These are phyloP conservation scores for Blechomonas ayalai DNA, from an alignment of 208 protist genomes.

Conservation along the genomic window DNA sequence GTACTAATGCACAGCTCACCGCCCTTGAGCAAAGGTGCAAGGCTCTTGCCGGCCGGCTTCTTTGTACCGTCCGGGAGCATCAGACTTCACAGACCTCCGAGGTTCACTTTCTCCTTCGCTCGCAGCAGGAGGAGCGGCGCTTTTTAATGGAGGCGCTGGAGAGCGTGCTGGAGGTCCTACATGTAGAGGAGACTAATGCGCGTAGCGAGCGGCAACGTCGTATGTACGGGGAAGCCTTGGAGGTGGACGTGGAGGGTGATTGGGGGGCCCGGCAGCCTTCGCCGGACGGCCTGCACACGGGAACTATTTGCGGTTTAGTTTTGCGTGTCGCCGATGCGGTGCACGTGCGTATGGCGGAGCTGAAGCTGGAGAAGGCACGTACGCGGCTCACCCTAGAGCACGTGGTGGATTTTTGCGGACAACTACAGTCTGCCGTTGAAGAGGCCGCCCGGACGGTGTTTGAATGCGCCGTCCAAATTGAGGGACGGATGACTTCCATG, in stretches of 20 bases:
- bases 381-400: constrained; percentile 31
- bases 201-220: background rate
- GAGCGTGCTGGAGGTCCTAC: constrained; percentile 27
- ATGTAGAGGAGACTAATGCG: background rate
- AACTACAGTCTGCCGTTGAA: constrained; percentile 37
- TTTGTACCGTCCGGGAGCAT: constrained; percentile 27
- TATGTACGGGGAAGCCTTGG: constrained; percentile 1
- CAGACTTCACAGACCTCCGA: constrained; percentile 52
- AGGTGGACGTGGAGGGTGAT: background rate
- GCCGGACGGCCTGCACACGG: constrained; percentile 13
- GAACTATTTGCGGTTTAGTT: constrained; percentile 25
- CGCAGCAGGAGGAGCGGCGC: constrained; percentile 63
- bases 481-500: too few species aligned
- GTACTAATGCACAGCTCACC: constrained; percentile 9
- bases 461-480: constrained; percentile 2
- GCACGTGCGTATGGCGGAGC: constrained; percentile 14
- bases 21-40: constrained; percentile 41
- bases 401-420: constrained; percentile 13
- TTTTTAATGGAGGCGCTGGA: constrained; percentile 39
- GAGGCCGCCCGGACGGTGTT: constrained; percentile 41
- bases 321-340: constrained; percentile 31
- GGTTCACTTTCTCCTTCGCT: constrained; percentile 53
- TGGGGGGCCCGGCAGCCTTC: background rate
- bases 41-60: constrained; percentile 37
- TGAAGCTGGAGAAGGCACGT: constrained; percentile 45